phyloP scores from a whole-genome alignment of 2,329 filamentous ascomycete species.

The Dendrostoma leiphaemia region DNA sequence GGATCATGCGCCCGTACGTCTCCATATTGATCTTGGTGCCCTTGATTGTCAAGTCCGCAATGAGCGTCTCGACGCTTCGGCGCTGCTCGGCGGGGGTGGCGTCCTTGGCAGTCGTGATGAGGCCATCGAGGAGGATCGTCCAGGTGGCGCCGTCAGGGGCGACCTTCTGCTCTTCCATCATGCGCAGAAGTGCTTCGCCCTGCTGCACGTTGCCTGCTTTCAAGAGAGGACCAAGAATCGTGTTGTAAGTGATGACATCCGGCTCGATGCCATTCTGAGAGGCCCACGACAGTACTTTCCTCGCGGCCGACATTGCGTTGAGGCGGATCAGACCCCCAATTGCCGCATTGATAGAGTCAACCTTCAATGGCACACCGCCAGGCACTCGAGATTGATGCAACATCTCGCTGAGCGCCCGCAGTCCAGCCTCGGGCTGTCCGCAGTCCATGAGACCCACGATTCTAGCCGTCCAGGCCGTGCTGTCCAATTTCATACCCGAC shows the following conservation, averaged over 20 bases:
- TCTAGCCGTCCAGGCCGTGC: constrained; percentile 66
- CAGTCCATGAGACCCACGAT: constrained; percentile 64
- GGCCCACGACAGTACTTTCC: constrained; percentile 59
- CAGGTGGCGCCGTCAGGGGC: constrained; percentile 67
- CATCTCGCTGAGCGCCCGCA: constrained; percentile 67
- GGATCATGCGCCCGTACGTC: constrained; percentile 69
- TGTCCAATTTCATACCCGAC: constrained; percentile 60
- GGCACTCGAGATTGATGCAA: constrained; percentile 34
- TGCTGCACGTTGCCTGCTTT: constrained; percentile 45
- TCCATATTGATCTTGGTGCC: constrained; percentile 59
- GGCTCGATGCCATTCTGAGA: constrained; percentile 52
- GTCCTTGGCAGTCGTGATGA: constrained; percentile 41
- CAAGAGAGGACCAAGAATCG: constrained; percentile 61
- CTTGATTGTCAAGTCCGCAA: constrained; percentile 55
- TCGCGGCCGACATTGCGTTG: constrained; percentile 46
- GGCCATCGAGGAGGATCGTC: constrained; percentile 66
- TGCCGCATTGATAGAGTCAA: constrained; percentile 67
- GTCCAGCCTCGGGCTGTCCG: constrained; percentile 51
- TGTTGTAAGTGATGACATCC: constrained; percentile 64
- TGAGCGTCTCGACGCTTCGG: constrained; percentile 48
- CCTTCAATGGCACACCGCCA: constrained; percentile 31
- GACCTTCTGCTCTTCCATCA: constrained; percentile 58
- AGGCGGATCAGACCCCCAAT: constrained; percentile 59
- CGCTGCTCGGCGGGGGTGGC: constrained; percentile 48
- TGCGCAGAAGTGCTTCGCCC: constrained; percentile 49